phyloP scores from a whole-genome alignment of 2,329 filamentous ascomycete genomes.

The Sphaerulina vaccinii region DNA sequence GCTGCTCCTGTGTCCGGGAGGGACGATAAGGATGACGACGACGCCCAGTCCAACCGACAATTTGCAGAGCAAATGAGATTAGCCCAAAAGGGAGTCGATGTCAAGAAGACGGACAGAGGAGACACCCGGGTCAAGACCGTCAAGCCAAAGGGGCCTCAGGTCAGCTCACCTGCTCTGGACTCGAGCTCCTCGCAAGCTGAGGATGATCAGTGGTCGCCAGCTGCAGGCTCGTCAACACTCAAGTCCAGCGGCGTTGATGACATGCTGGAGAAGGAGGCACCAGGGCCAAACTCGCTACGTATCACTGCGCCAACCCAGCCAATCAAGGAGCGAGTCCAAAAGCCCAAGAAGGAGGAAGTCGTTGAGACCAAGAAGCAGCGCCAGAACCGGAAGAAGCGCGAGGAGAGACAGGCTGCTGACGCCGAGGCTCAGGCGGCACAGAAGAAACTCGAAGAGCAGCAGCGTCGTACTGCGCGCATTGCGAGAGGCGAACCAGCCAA shows the following conservation, averaged over 20 bases:
- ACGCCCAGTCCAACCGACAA: slow-evolving; percentile 67
- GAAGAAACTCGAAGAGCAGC: slow-evolving; percentile 73
- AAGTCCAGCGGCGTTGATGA: slow-evolving; percentile 72
- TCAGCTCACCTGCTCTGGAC: slow-evolving; percentile 42
- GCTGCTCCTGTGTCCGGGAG: slow-evolving; percentile 33
- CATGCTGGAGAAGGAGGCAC: slow-evolving; percentile 76
- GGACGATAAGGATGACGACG: slow-evolving; percentile 53
- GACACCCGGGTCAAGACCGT: slow-evolving; percentile 47
- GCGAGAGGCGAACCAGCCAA: slow-evolving; percentile 79
- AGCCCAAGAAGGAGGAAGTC: slow-evolving; percentile 57
- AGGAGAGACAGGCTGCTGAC: slow-evolving; percentile 71
- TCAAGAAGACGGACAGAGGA: slow-evolving; percentile 64
- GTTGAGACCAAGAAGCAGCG: slow-evolving; percentile 92
- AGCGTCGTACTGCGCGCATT: slow-evolving; percentile 76
- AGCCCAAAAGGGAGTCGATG: slow-evolving; percentile 64
- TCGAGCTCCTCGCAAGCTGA: slow-evolving; percentile 70
- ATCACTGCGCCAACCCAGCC: slow-evolving; percentile 67
- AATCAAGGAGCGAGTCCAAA: slow-evolving; percentile 55
- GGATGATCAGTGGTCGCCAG: slow-evolving; percentile 74
- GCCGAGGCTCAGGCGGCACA: slow-evolving; percentile 78
- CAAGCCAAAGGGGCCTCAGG: slow-evolving; percentile 48
- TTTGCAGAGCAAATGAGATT: slow-evolving; percentile 73
- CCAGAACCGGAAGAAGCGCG: slow-evolving; percentile 85
- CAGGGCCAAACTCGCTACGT: slow-evolving; percentile 72
- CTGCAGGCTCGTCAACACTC: slow-evolving; percentile 61